Evolutionary conservation across 805 yeast genomes (phyloP).

Genomic region (Metschnikowia continentalis): DNA sequence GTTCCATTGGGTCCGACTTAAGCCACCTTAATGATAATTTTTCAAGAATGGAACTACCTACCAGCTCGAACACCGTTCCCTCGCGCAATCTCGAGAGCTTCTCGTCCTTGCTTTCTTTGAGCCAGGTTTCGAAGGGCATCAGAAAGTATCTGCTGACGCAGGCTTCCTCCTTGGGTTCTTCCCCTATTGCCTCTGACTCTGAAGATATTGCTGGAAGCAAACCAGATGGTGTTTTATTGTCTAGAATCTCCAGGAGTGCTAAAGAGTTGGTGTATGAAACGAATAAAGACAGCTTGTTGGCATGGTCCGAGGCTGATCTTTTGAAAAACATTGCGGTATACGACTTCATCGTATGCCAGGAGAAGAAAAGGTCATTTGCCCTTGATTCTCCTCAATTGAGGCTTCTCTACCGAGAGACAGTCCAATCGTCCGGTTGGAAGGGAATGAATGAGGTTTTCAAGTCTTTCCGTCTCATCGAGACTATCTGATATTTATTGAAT

Average conservation of each 20-base stretch:
- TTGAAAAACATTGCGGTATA: conserved; percentile 10
- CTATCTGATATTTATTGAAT: not conserved
- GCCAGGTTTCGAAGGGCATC: conserved; percentile 8
- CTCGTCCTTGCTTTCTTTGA: conserved; percentile 17
- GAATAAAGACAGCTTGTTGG: conserved; percentile 3
- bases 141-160: conserved; percentile 4
- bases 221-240: conserved; percentile 4
- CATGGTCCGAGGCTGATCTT: conserved; percentile 16
- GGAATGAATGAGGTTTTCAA: conserved; percentile 5
- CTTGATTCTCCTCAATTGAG: conserved; percentile 10
- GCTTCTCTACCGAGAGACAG: conserved; percentile 7
- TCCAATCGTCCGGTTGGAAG: conserved; percentile 3
- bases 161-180: conserved; percentile 8
- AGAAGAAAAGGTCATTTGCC: conserved; percentile 5
- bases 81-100: conserved; percentile 10
- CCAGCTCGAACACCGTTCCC: conserved; percentile 5
- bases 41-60: conserved; percentile 6
- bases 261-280: conserved; percentile 1
- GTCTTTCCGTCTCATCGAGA: conserved; percentile 4
- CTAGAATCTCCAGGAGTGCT: conserved; percentile 3
- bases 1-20: conserved; percentile 67
- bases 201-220: conserved; percentile 9
- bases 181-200: conserved; percentile 9
- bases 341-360: conserved; percentile 10
- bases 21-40: conserved; percentile 31